Base-by-base conservation (phyloP, 495 filamentous ascomycete genomes). In the Tuber calosporum region DNA sequence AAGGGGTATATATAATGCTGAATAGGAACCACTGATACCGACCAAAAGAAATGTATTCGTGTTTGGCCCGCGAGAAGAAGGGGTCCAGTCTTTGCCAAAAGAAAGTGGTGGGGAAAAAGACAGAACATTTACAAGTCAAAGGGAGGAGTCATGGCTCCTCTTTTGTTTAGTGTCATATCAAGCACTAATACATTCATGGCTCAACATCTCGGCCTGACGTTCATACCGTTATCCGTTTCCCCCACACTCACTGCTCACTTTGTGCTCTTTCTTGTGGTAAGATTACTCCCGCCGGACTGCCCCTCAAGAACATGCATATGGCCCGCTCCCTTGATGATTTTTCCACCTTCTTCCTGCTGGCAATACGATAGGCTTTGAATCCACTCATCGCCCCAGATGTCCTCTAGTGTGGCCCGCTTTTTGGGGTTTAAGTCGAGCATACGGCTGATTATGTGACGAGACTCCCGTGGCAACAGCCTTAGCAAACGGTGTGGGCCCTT, bases 401-500 rank as follows among this genome's bases (percentile, higher is more conserved):
- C 93, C 22, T 89, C 86, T 83, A 98, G 88, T 8, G 86, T 93
- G 7, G 93, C 96, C 58, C 95, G 87, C 72, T 90, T 90, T 77
- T 88, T 91, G 6, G 95, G 93, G 78, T 95, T 88, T 58, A 97
- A 85, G 78, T 96, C 93, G 68, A 99, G 86, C 95, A 99, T 99
- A 62, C 91, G 87, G 36, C 91, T 90, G 70, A 99, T 93, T 74
- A 99, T 92, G 78, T 92, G 89, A 40, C 95, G 86, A 71, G 89
- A 96, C 83, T 98, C 95, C 74, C 95, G 87, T 13, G 95, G 95
- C 4, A 99, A 87, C 9, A 98, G 86, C 69, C 95, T 88, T n/a
- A 99, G 87, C 72, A 99, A 87, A 53, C 95, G 89, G 91, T 94
- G 96, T 17, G 96, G 96, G 0, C 95, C 95, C 79, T 93, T 93